Conservation (phyloP, 352 stramenopile species). For the Aphanomyces euteiches region DNA sequence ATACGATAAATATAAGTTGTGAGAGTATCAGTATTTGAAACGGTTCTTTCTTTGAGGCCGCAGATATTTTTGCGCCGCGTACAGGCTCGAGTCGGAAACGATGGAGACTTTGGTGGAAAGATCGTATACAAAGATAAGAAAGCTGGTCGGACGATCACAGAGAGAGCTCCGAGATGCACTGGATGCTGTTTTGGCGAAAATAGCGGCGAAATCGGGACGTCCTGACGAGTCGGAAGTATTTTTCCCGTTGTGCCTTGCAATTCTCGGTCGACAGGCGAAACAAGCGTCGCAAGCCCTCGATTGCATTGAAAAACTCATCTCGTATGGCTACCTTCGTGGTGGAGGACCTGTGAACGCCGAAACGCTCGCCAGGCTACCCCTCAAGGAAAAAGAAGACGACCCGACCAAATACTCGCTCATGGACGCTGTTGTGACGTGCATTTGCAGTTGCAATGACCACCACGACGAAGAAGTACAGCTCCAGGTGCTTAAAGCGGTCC, state of each 20-base stretch:
- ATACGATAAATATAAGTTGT: background rate
- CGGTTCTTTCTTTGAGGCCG: background rate
- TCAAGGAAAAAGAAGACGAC: slow-evolving; percentile 28
- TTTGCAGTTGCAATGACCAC: slow-evolving; percentile 89
- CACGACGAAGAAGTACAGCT: slow-evolving; percentile 89
- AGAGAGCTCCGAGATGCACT: slow-evolving; percentile 20
- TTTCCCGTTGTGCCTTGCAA: slow-evolving; percentile 68
- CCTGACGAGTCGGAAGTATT: slow-evolving; percentile 33
- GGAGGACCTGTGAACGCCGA: slow-evolving; percentile 51
- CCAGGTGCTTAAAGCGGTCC: slow-evolving; percentile 89
- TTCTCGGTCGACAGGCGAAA: slow-evolving; percentile 69
- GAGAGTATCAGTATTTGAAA: slow-evolving; percentile 8
- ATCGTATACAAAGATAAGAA: slow-evolving; percentile 28
- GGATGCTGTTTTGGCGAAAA: slow-evolving; percentile 26
- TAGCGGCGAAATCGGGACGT: slow-evolving; percentile 9
- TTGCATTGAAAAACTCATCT: slow-evolving; percentile 88
- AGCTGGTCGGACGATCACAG: slow-evolving; percentile 22
- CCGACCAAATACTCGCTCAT: slow-evolving; percentile 44
- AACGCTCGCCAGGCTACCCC: slow-evolving; percentile 52
- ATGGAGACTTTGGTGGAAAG: slow-evolving; percentile 29
- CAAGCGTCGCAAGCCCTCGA: slow-evolving; percentile 78
- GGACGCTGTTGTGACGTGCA: slow-evolving; percentile 82
- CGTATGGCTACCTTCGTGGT: slow-evolving; percentile 78
- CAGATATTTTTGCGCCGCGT: slow-evolving; percentile 8
- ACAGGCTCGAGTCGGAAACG: background rate